Evolutionary conservation across 148 eudicot species (phyloP).

Genomic region (Rhododendron ovatum): DNA sequence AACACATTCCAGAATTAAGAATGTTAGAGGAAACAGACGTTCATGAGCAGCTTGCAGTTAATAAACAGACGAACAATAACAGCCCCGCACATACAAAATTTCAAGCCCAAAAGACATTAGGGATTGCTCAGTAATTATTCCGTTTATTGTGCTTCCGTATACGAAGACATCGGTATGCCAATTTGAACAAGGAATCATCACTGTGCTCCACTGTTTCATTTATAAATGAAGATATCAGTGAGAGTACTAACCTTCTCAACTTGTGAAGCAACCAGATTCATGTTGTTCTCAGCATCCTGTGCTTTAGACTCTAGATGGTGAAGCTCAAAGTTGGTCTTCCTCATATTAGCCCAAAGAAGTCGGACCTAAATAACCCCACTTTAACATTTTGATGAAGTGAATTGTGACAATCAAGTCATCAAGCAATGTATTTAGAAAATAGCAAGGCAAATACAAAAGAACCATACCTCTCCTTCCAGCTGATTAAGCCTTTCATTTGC

Average conservation of each 20-base stretch:
- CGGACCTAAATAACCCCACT: slow-evolving; percentile 46
- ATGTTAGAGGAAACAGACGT: neutral
- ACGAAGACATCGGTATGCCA: neutral
- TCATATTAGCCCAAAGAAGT: slow-evolving; percentile 51
- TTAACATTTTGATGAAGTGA: slow-evolving; percentile 9
- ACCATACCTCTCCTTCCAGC: slow-evolving; percentile 64
- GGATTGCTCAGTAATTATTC: neutral
- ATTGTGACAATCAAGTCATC: slow-evolving; percentile 11
- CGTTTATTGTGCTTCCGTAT: neutral
- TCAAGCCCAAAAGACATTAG: neutral
- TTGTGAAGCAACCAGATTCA: slow-evolving; percentile 39
- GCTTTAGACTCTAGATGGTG: slow-evolving; percentile 40
- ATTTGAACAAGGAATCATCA: neutral
- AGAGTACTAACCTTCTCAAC: slow-evolving; percentile 49
- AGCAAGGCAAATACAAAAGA: slow-evolving; percentile 3
- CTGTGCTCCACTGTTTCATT: neutral
- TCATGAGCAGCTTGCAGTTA: neutral
- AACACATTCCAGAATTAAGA: neutral
- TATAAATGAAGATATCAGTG: neutral
- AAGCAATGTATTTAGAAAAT: slow-evolving; percentile 12
- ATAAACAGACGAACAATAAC: neutral
- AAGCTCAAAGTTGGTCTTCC: slow-evolving; percentile 60
- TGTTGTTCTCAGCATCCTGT: slow-evolving; percentile 48
- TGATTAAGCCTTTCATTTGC: slow-evolving; percentile 35
- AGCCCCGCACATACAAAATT: neutral